Conservation (phyloP, 2,329 filamentous ascomycete genomes). For the Diaporthe sp. region DNA sequence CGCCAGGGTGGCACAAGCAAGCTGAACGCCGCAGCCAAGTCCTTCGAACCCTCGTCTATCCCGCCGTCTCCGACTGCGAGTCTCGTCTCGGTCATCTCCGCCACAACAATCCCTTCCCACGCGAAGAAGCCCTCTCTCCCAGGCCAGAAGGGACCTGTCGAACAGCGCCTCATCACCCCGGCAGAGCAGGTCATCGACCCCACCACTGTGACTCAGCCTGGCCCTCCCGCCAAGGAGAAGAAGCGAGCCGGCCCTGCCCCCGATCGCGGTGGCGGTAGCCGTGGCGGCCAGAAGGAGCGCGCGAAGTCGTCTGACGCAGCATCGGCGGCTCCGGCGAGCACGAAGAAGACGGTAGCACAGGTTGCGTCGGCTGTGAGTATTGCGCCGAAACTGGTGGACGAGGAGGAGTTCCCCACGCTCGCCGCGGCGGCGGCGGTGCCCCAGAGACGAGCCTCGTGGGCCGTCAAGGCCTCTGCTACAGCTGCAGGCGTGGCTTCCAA, state of each 20-base stretch:
- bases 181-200: conserved; percentile 38
- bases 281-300: not conserved
- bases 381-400: not conserved
- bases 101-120: conserved; percentile 3
- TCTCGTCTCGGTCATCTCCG: not conserved
- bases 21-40: conserved; percentile 42
- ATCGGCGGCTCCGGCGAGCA: not conserved
- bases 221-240: conserved; percentile 36
- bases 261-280: not conserved
- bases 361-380: not conserved
- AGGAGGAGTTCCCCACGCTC: conserved; percentile 31
- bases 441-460: conserved; percentile 28
- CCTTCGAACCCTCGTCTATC: conserved; percentile 39
- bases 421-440: conserved; percentile 19
- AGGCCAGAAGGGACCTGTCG: conserved; percentile 1
- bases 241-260: conserved; percentile 7
- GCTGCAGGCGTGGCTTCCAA: not conserved
- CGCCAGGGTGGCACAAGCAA: conserved; percentile 1
- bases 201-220: conserved; percentile 27
- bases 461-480: conserved; percentile 18
- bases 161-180: conserved; percentile 37
- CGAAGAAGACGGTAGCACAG: conserved; percentile 1
- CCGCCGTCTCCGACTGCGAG: conserved; percentile 14
- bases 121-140: conserved; percentile 33
- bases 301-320: not conserved